Percentiles rank a stretch among this genome's conserved stretches.
phyloP scores from a whole-genome alignment of 257 asterid genomes.

The Solanum tacnaense region DNA sequence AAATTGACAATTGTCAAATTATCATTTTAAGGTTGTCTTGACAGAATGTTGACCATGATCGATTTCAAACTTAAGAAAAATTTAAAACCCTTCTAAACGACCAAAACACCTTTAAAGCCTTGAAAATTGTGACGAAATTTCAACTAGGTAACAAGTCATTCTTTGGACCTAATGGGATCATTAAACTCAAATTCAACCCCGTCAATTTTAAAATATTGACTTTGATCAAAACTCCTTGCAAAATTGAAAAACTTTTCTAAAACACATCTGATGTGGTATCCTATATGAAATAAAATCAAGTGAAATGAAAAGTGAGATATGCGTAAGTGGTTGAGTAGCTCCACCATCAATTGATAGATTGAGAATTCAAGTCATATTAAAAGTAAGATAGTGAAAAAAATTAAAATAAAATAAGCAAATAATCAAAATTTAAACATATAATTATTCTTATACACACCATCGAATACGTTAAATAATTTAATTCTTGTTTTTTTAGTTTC shows the following conservation, averaged over 20 bases:
- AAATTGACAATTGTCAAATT: neutral
- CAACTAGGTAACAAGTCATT: neutral
- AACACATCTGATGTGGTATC: too few relatives aligned
- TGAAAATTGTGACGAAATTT: neutral
- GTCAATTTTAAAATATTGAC: too few relatives aligned
- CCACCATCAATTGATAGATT: too few relatives aligned
- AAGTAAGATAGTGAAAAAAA: too few relatives aligned
- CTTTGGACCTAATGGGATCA: neutral
- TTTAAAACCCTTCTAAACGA: neutral
- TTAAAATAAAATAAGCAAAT: too few relatives aligned
- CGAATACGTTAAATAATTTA: too few relatives aligned
- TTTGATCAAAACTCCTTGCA: neutral
- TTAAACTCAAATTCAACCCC: neutral
- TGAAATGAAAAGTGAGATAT: too few relatives aligned
- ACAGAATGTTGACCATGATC: neutral
- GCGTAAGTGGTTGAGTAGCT: neutral
- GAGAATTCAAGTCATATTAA: too few relatives aligned
- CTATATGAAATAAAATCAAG: too few relatives aligned
- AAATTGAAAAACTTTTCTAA: neutral
- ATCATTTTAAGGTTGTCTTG: neutral
- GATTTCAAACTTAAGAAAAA: neutral
- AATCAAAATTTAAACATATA: too few relatives aligned
- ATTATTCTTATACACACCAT: neutral
- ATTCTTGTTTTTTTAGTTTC: too few relatives aligned
- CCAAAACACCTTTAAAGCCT: neutral